Conservation (phyloP, 2,329 filamentous ascomycete species). For the Sporothrix pseudoabietina region DNA sequence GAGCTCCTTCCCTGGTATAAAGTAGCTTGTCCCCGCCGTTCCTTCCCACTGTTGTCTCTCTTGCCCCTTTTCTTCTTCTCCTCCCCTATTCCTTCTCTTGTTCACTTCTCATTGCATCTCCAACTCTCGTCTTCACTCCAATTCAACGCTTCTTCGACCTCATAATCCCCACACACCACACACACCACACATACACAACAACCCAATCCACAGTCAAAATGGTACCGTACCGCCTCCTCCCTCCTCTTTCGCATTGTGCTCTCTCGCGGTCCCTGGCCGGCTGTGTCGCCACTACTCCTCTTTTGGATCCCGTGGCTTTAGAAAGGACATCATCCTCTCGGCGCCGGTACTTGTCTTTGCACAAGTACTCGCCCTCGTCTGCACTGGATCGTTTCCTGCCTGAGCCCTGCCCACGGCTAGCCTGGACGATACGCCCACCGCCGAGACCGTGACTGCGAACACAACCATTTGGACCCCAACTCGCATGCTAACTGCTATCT, state of each 20-base stretch:
- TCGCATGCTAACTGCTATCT: slow-evolving; percentile 58
- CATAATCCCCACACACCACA: neutral
- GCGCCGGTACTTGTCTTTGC: slow-evolving; percentile 19
- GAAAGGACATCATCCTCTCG: neutral
- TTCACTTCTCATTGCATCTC: slow-evolving; percentile 7
- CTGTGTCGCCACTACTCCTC: neutral
- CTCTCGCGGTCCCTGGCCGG: slow-evolving; percentile 24
- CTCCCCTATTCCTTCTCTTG: neutral
- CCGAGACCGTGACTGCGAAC: neutral
- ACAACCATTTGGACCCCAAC: neutral
- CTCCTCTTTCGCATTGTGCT: slow-evolving; percentile 8
- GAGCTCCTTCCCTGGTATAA: slow-evolving; percentile 22
- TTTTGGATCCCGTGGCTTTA: neutral
- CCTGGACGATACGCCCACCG: slow-evolving; percentile 15
- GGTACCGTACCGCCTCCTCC: slow-evolving; percentile 28
- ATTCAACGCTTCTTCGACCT: slow-evolving; percentile 4
- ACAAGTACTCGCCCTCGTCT: neutral
- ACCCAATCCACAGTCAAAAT: slow-evolving; percentile 29
- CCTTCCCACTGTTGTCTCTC: neutral
- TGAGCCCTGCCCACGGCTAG: neutral
- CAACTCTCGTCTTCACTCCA: slow-evolving; percentile 14
- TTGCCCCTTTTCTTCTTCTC: neutral
- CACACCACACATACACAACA: neutral
- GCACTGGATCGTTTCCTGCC: neutral
- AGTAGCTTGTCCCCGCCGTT: slow-evolving; percentile 10